These are phyloP conservation scores for Botrytis byssoidea DNA, from an alignment of 2,329 filamentous ascomycete genomes.

Conservation along the genomic window DNA sequence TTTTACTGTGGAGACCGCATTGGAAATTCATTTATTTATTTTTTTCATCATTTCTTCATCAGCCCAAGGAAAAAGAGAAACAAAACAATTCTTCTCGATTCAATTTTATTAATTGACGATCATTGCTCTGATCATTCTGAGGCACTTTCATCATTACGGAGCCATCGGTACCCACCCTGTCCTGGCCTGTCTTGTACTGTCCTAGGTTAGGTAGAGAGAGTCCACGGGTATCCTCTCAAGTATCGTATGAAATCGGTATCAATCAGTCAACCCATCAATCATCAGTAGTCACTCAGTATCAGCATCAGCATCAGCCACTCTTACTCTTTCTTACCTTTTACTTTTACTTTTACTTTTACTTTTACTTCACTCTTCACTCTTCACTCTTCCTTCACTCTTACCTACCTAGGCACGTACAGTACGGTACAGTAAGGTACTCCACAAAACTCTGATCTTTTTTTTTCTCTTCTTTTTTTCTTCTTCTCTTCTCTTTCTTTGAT, in stretches of 20 bases:
- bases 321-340: neutral
- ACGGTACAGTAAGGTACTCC: neutral
- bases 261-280: neutral
- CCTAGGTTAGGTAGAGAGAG: too few species aligned
- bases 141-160: neutral
- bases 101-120: neutral
- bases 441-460: neutral
- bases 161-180: neutral
- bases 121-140: neutral
- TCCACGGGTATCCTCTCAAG: neutral
- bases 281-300: neutral
- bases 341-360: neutral
- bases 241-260: neutral
- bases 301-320: neutral
- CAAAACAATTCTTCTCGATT: neutral
- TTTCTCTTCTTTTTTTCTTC: neutral
- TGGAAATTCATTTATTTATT: neutral
- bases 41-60: conserved; percentile 5
- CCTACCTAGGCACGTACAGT: too few species aligned
- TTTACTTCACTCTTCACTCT: neutral
- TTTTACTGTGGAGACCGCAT: neutral
- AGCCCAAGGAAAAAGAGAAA: neutral
- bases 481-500: neutral
- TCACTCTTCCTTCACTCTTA: too few species aligned
- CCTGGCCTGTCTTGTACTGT: neutral